These are phyloP conservation scores for Candida labiduridarum DNA, from an alignment of 1,139 yeast genomes.

Conservation along the genomic window DNA sequence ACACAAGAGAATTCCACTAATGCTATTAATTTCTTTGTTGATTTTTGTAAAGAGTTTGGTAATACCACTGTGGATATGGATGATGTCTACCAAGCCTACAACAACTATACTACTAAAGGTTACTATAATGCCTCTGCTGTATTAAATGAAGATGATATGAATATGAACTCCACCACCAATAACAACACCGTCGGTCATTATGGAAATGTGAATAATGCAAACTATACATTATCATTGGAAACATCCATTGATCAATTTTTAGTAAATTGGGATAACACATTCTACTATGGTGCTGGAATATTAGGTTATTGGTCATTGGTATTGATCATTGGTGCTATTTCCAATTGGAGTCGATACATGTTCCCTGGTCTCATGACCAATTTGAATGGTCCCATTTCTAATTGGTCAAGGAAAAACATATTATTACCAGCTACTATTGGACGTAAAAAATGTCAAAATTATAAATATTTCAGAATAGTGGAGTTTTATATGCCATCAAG, in stretches of 20 bases:
- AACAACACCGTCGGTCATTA: background rate
- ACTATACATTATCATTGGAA: conserved; percentile 8
- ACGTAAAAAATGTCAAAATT: conserved; percentile 16
- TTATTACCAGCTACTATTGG: conserved; percentile 45
- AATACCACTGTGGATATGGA: conserved; percentile 17
- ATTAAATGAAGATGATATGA: conserved; percentile 21
- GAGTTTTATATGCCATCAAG: conserved; percentile 56
- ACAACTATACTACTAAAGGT: conserved; percentile 22
- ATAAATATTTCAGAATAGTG: conserved; percentile 23
- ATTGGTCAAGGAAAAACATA: conserved; percentile 37
- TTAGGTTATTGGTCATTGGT: conserved; percentile 52
- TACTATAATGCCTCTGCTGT: conserved; percentile 18
- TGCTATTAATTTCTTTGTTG: conserved; percentile 9
- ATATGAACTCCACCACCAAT: background rate
- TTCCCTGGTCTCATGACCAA: conserved; percentile 24
- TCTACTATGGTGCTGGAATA: conserved; percentile 51
- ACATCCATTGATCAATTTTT: conserved; percentile 23
- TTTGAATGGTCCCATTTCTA: conserved; percentile 29
- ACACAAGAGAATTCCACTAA: conserved; percentile 7
- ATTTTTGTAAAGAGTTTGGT: conserved; percentile 18
- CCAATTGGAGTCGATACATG: conserved; percentile 40
- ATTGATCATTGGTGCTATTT: conserved; percentile 38
- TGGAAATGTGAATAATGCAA: background rate
- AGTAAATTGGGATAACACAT: conserved; percentile 39
- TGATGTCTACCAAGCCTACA: conserved; percentile 20